phyloP scores from a whole-genome alignment of 1,284 basidiomycete species.

The Trametes polyzona region DNA sequence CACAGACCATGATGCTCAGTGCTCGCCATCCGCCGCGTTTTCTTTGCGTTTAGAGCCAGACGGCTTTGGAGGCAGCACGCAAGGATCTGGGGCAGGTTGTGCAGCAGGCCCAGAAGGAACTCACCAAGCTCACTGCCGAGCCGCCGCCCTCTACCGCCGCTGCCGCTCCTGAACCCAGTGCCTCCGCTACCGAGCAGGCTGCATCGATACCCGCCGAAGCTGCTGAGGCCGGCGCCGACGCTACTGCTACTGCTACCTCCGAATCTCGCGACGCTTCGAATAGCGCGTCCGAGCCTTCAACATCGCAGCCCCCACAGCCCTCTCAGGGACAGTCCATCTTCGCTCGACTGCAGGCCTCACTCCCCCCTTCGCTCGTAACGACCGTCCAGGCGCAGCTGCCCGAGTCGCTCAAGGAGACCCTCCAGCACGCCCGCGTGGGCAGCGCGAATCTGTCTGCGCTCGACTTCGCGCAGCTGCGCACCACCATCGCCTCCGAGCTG shows the following conservation, averaged over 20 bases:
- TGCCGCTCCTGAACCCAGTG: slow-evolving; percentile 26
- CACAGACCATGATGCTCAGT: not conserved
- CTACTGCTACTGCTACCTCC: not conserved
- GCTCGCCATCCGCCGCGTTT: not conserved
- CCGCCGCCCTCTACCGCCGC: slow-evolving; percentile 31
- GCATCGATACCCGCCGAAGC: slow-evolving; percentile 6
- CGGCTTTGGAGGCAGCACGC: slow-evolving; percentile 69
- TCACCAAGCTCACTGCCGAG: slow-evolving; percentile 63
- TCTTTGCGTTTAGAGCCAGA: slow-evolving; percentile 64
- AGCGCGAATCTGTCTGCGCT: slow-evolving; percentile 39
- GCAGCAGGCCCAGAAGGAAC: slow-evolving; percentile 80
- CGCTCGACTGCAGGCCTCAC: slow-evolving; percentile 69
- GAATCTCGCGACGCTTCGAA: slow-evolving; percentile 1
- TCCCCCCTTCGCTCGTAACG: slow-evolving; percentile 73
- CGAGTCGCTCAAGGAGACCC: slow-evolving; percentile 60
- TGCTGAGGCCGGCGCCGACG: slow-evolving; percentile 8
- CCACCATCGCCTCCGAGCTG: slow-evolving; percentile 70
- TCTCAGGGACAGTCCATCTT: slow-evolving; percentile 55
- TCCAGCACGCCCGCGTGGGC: slow-evolving; percentile 48
- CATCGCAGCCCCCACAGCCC: slow-evolving; percentile 19
- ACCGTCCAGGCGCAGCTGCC: slow-evolving; percentile 71
- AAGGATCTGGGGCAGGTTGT: slow-evolving; percentile 82
- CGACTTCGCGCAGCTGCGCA: slow-evolving; percentile 69
- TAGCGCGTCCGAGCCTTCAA: not conserved
- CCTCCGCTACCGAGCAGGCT: slow-evolving; percentile 16